Base-by-base conservation (phyloP, 1,139 yeast species). In the Magnusiomyces sp. region DNA sequence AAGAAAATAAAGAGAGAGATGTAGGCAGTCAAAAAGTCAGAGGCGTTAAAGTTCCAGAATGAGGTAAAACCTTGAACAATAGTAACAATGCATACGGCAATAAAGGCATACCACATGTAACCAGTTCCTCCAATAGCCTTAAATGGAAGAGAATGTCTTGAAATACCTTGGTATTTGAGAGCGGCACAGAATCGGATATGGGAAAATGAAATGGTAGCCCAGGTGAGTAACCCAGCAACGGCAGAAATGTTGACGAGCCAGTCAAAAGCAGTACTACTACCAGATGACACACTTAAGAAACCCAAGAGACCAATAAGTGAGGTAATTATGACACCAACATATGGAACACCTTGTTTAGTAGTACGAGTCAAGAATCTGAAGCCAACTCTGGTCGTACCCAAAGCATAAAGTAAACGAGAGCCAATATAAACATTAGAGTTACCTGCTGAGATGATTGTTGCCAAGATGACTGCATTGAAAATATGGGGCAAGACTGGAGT, bases 231-330 rank as follows among this genome's bases (percentile, higher is more conserved):
- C 1, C 92, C 81, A 48, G 89, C 81, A 58, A 85, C 75, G 50
- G 92, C 90, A 27, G 94, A 83, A 50, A 87, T 71, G 39, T 94
- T 84, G 61, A 85, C 71, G 58, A 86, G 71, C 95, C 95, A 88
- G 59, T 72, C 73, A 69, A 88, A 87, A 60, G 65, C 64, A 23
- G 72, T 76, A 55, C 75, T 80, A 64, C 83, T 79, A 56, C 81
- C 79, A 27, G 86, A 78, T 7, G 76, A 68, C 37, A 86, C 80
- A 37, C 90, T 89, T 55, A 83, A 70, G 71, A 79, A 86, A 56
- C 84, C 78, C 48, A 86, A 73, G 47, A 83, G 72, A 46, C 92
- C 95, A 62, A 81, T 70, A 39, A 71, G 54, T 48, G 78, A 67
- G 43, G 87, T 79, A 13, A 41, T 5, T 23, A 72, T 61, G 62